A percentile compares a stretch with the other conserved stretches of the same genome.
Conservation (phyloP, 2,329 filamentous ascomycete species). For the Nannizziopsis barbatae region DNA sequence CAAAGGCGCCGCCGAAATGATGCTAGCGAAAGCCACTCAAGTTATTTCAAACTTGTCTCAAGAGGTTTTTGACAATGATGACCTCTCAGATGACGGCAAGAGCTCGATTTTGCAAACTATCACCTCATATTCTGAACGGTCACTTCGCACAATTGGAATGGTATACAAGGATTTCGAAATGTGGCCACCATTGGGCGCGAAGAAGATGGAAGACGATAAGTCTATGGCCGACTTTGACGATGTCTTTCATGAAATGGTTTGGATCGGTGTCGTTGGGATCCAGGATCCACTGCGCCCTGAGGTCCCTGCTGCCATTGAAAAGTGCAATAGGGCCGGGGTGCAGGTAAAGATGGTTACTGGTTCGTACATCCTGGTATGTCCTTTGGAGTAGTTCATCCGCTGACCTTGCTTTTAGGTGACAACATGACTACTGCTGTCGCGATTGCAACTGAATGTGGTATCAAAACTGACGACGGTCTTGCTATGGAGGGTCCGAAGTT, state of each 20-base stretch:
- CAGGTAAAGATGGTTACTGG: conserved; percentile 62
- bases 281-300: conserved; percentile 61
- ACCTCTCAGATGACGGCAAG: conserved; percentile 21
- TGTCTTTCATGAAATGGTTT: conserved; percentile 60
- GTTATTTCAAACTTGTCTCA: conserved; percentile 23
- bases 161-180: conserved; percentile 61
- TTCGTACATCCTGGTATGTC: conserved; percentile 2
- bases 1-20: conserved; percentile 40
- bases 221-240: conserved; percentile 55
- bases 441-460: conserved; percentile 63
- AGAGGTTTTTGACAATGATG: conserved; percentile 19
- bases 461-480: conserved; percentile 47
- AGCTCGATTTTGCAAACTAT: conserved; percentile 27
- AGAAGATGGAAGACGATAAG: conserved; percentile 48
- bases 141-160: conserved; percentile 63
- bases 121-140: conserved; percentile 40
- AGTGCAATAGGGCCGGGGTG: conserved; percentile 58
- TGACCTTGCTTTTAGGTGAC: conserved; percentile 36
- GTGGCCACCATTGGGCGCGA: conserved; percentile 53
- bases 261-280: conserved; percentile 62
- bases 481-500: conserved; percentile 61
- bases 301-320: conserved; percentile 55
- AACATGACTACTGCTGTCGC: conserved; percentile 62
- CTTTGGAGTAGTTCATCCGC: background rate
- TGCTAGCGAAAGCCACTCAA: conserved; percentile 30